A percentile compares a stretch with the other conserved stretches of the same genome.
Conservation (phyloP, 1,284 basidiomycete genomes). For the Hymenochaete sp. region DNA sequence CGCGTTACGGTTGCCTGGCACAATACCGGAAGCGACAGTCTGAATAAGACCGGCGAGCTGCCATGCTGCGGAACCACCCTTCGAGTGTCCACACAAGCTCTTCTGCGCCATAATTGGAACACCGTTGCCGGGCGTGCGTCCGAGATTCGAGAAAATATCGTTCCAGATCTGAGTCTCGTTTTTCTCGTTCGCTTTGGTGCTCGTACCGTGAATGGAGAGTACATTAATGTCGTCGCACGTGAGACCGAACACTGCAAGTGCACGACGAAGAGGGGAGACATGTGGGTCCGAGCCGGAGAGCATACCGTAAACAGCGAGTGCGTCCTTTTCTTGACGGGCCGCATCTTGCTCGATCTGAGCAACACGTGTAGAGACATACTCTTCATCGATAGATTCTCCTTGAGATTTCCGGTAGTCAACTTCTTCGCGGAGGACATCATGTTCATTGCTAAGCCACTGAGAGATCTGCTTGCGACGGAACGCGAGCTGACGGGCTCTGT, state of each 20-base stretch:
- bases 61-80: constrained; percentile 97
- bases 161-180: constrained; percentile 98
- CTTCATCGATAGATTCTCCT: constrained; percentile 49
- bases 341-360: constrained; percentile 86
- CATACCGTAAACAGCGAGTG: constrained; percentile 87
- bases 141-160: constrained; percentile 81
- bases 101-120: constrained; percentile 97
- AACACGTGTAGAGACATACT: constrained; percentile 66
- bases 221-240: constrained; percentile 88
- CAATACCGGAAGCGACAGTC: constrained; percentile 75
- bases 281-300: constrained; percentile 80
- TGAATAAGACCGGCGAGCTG: constrained; percentile 93
- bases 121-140: constrained; percentile 87
- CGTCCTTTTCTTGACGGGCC: constrained; percentile 83
- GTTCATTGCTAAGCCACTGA: constrained; percentile 89
- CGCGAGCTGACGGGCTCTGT: constrained; percentile 82
- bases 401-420: constrained; percentile 51
- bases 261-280: constrained; percentile 86
- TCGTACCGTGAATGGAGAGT: constrained; percentile 88
- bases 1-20: constrained; percentile 96
- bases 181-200: constrained; percentile 96
- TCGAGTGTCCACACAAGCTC: constrained; percentile 91
- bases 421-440: constrained; percentile 74
- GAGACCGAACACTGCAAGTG: constrained; percentile 93
- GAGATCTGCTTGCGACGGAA: constrained; percentile 93